Base-by-base conservation (phyloP, 2,329 filamentous ascomycete species). In the Thermochaetoides dissita region DNA sequence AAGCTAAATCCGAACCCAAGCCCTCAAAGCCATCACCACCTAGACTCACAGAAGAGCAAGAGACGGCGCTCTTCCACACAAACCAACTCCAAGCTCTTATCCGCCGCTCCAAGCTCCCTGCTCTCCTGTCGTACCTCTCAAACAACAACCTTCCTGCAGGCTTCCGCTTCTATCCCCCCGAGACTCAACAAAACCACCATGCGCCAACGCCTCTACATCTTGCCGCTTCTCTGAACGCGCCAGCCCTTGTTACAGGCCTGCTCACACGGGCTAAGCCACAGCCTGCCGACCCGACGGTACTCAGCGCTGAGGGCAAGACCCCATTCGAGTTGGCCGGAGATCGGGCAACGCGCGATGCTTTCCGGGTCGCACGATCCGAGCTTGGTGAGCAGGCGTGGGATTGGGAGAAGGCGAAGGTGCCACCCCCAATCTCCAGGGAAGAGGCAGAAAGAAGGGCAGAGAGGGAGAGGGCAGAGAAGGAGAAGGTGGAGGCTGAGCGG, bases 261-360 rank as follows among this genome's bases (percentile, higher is more conserved):
- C 68, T 98, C 1, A 67, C 72, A 1, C 87, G 89, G 60, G 81
- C 71, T 3, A 70, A 70, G 1, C 17, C 17, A 5, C 17, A 24
- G 17, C 17, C 17, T 24, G 83, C 86, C 2, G 76, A 94, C 53
- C 91, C 91, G 0, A 79, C 77, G 0, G 42, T 79, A 1, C 59
- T 61, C 28, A 94, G 83, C 55, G 66, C 60, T 3, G 86, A 95
- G 47, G 83, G 81, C n/a, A 87, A 83, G 58, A 83, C 84, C 1
- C 63, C 91, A 0, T 96, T 94, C 57, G 86, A 94, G 42, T 72
- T 98, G 1, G 78, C 85, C 1, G 86, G 89, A 35, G 87, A 96
- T 57, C 76, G 87, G 5, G 63, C 79, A 2, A 95, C 88, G 0
- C 77, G 89, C 2, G 88, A 96, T 56, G 84, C 88, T 0, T 98